Evolutionary conservation across 2,329 filamentous ascomycete genomes (phyloP), one percentile per base, ranked within the genome.

Genomic region (Penicillium sp.): DNA sequence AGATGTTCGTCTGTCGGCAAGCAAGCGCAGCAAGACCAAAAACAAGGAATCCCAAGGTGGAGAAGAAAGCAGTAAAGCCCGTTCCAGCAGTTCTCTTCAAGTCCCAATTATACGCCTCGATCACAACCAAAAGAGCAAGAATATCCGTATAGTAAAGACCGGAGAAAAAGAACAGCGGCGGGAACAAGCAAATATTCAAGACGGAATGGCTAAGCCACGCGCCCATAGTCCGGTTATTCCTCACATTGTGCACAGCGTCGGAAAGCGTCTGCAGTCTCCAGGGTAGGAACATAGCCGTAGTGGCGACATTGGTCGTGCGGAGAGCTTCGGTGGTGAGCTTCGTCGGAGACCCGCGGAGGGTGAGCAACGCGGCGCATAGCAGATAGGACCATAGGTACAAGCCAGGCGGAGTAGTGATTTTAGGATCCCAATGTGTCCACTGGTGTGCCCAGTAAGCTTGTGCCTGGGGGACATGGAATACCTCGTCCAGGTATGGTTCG

Each of bases 81-180:
- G 48, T 57, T 35, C 58, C 55, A 41, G 58, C 56, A 23, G 63
- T 64, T 45, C 71, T 74, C 49, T 75, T 68, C 26, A 81, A 63
- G 47, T 78, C 76, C 63, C 73, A 74, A 41, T 82, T 77, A 67
- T 92, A 94, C 1, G 85, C 84, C 2, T 85, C 70, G 8, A 97
- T 75, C 0, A 97, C 90, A 1, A 86, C 81, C 7, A 89, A 78
- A 0, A 92, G 89, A 0, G 93, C 95, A 49, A 89, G 81, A 2
- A 97, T 83, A 72, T 99, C 94, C 0, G 94, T 99, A 72, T 99
- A 99, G 73, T 96, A 99, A 7, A 99, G 79, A 0, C 85, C 92
- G 0, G 91, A 94, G 74, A 99, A 99, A 81, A 99, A 99, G 80
- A 96, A 97, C 0, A 99, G 73, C 0, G 92, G 85, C 0, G 94